phyloP scores from a whole-genome alignment of 306 rosid species.

The Acacia melanoxylon region DNA sequence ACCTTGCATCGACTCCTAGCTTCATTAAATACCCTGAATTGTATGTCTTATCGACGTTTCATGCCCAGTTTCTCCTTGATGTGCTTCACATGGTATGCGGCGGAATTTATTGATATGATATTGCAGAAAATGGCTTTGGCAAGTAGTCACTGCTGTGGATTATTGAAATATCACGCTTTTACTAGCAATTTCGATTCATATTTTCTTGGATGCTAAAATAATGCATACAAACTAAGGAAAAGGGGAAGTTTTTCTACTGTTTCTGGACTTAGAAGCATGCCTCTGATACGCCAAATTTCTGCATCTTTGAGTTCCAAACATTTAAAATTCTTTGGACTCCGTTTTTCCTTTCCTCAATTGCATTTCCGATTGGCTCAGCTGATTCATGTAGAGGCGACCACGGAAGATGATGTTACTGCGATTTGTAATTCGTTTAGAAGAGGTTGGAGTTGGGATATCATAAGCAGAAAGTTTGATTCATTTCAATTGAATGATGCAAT shows the following conservation, averaged over 20 bases:
- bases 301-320: conserved; percentile 30
- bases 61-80: background rate
- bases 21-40: background rate
- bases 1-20: background rate
- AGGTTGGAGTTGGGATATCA: conserved; percentile 58
- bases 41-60: background rate
- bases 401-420: conserved; percentile 19
- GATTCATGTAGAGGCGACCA: conserved; percentile 25
- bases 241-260: background rate
- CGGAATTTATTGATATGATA: background rate
- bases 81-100: background rate
- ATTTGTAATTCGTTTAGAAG: conserved; percentile 52
- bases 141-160: background rate
- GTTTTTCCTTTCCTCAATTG: conserved; percentile 9
- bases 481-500: conserved; percentile 39
- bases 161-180: background rate
- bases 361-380: background rate
- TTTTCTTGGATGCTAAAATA: conserved; percentile 1
- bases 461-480: conserved; percentile 42
- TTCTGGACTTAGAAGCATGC: conserved; percentile 8
- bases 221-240: background rate
- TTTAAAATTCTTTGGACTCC: conserved; percentile 20
- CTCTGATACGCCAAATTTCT: conserved; percentile 19
- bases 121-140: background rate
- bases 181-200: background rate